Evolutionary conservation across 192 early-diverging fungal genomes (phyloP).

Genomic region (Thamnidium elegans): DNA sequence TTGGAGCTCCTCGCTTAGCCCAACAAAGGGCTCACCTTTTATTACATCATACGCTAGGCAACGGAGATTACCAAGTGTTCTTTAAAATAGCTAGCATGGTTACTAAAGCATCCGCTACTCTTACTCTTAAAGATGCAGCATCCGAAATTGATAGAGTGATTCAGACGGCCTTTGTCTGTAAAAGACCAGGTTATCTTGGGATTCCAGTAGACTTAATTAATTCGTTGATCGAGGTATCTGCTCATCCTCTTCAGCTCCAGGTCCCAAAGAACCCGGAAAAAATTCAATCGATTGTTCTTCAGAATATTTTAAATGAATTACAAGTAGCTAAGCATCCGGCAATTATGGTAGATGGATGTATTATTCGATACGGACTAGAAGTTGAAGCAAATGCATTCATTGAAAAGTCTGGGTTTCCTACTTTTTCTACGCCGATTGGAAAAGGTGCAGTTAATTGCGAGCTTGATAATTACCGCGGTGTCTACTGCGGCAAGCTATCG

Average conservation of each 20-base stretch:
- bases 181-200: constrained; percentile 34
- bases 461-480: too few species aligned
- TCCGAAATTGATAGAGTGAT: constrained; percentile 42
- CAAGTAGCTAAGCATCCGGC: constrained; percentile 37
- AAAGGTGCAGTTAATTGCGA: too few species aligned
- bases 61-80: constrained; percentile 46
- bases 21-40: too few species aligned
- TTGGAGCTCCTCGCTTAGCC: constrained; percentile 33
- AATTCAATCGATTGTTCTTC: constrained; percentile 20
- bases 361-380: constrained; percentile 8
- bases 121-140: constrained; percentile 31
- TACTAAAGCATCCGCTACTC: constrained; percentile 36
- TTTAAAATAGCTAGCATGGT: constrained; percentile 37
- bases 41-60: constrained; percentile 48
- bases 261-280: constrained; percentile 25
- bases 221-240: constrained; percentile 15
- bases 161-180: neutral
- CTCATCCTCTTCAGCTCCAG: constrained; percentile 22
- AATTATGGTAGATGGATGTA: constrained; percentile 42
- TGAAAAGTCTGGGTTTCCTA: too few species aligned
- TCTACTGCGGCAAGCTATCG: too few species aligned
- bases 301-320: constrained; percentile 32
- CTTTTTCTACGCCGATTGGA: too few species aligned
- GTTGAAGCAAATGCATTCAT: too few species aligned
- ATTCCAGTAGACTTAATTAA: constrained; percentile 40